Percentiles rank a stretch among this genome's conserved stretches.
Conservation (phyloP, 1,284 basidiomycete species). For the Papiliotrema nemorosa region DNA sequence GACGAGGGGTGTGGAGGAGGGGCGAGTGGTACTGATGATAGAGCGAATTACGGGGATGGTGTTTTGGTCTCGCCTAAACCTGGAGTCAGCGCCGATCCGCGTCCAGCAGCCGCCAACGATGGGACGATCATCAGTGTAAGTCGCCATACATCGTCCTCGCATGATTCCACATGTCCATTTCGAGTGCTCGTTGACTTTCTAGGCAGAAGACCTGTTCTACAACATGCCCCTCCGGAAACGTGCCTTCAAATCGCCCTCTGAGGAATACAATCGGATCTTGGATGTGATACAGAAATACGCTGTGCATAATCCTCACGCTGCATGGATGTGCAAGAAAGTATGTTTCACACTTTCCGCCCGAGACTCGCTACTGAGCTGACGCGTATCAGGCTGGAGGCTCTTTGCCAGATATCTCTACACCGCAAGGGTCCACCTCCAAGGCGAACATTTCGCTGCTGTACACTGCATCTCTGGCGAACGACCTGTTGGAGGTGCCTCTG, state of each 20-base stretch:
- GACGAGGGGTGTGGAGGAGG: too few relatives aligned
- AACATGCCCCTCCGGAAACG: constrained; percentile 86
- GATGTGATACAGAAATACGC: constrained; percentile 95
- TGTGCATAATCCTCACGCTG: constrained; percentile 80
- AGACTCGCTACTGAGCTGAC: not conserved
- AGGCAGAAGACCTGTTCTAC: constrained; percentile 96
- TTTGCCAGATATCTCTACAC: constrained; percentile 78
- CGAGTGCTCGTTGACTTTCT: constrained; percentile 3
- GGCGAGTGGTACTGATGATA: constrained; percentile 49
- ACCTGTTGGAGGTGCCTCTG: constrained; percentile 62
- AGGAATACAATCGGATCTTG: constrained; percentile 88
- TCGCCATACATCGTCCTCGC: constrained; percentile 2
- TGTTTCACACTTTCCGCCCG: too few relatives aligned
- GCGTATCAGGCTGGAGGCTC: constrained; percentile 62
- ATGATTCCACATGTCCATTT: not conserved
- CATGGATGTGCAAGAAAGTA: constrained; percentile 90
- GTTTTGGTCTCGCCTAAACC: constrained; percentile 64
- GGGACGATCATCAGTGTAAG: constrained; percentile 83
- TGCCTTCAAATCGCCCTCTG: constrained; percentile 77
- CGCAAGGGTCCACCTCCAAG: constrained; percentile 62
- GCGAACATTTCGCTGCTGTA: constrained; percentile 80
- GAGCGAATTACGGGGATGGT: constrained; percentile 77
- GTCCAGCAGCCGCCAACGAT: constrained; percentile 88
- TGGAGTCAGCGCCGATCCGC: constrained; percentile 68
- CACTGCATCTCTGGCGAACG: constrained; percentile 73